Evolutionary conservation across 2,329 filamentous ascomycete species (phyloP), one percentile per base, ranked within the genome.

Genomic region (Biscogniauxia mediterranea): DNA sequence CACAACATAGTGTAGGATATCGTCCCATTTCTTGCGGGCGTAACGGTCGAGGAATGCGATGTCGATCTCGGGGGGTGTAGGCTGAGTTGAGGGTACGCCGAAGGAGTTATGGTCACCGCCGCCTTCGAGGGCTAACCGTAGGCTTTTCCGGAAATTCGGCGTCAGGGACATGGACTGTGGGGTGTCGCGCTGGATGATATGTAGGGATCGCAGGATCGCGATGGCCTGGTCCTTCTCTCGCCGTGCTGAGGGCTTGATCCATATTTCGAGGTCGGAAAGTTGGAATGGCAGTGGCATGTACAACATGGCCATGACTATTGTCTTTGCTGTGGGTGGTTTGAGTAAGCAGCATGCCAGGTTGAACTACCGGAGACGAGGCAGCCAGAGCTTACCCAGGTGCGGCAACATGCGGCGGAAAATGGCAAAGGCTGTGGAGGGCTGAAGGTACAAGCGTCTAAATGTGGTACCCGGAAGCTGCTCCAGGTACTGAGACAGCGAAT

Each of bases 341-440:
- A 5, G 38, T 46, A 15, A 46, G 38, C 28, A 28, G 32, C 51
- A 53, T 54, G 50, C 55, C 28, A 64, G 61, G 15, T n/a, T 17
- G 17, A 11, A n/a, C 11, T 46, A 46, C 38, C 38, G 25, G 19
- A 26, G 42, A 55, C 7, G 42, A n/a, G 19, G n/a, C 7, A 26
- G 32, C 49, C 19, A 17, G 49, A 25, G 70, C 80, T 71, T 82
- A 93, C 91, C 92, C 64, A 98, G 80, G 73, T 96, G 91, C 61
- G 95, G 92, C 61, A 99, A 85, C 93, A 99, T 97, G 79, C 95
- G 93, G 68, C 95, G 88, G 76, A 98, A 98, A 71, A 99, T 93
- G 68, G 95, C 95, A 67, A 99, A 87, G 46, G 93, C 91, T 1
- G 95, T 97, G 51, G 94, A 96, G 28, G 95, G 95, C 81, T 97